Percentiles rank a stretch among this genome's conserved stretches.
These are phyloP conservation scores for Penicillium riverlandense DNA, from an alignment of 495 filamentous ascomycete species.

Conservation along the genomic window DNA sequence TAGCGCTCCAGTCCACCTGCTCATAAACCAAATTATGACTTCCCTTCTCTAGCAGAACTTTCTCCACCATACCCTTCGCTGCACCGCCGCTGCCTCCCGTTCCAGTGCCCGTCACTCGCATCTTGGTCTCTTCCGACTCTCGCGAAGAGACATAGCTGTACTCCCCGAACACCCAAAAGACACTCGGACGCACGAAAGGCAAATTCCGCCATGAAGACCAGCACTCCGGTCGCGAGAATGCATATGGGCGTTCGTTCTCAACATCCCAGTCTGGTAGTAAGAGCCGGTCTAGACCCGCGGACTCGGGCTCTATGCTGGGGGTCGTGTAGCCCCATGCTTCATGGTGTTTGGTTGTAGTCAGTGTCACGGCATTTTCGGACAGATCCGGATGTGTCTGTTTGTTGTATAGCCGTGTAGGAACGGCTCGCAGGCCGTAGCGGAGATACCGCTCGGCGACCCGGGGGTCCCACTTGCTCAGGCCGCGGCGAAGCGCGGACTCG, in stretches of 20 bases:
- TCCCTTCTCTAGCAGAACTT: constrained; percentile 47
- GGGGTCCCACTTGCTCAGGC: no score
- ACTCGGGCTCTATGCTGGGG: constrained; percentile 12
- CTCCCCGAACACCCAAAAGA: constrained; percentile 61
- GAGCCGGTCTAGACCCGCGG: constrained; percentile 30
- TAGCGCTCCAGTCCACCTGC: constrained; percentile 42
- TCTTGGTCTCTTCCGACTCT: constrained; percentile 43
- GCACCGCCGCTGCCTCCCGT: constrained; percentile 62
- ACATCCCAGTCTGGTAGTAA: constrained; percentile 41
- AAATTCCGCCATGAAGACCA: constrained; percentile 44
- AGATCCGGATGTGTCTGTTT: constrained; percentile 12
- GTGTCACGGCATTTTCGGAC: constrained; percentile 30
- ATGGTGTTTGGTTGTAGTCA: constrained; percentile 59
- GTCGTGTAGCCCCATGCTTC: constrained; percentile 38
- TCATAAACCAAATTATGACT: constrained; percentile 71
- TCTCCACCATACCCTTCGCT: constrained; percentile 46
- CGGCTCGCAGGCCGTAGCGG: no score
- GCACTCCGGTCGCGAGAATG: constrained; percentile 20
- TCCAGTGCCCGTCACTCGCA: constrained; percentile 57
- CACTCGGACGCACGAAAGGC: constrained; percentile 51
- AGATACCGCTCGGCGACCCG: no score
- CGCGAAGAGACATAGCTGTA: constrained; percentile 44
- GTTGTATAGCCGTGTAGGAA: no score
- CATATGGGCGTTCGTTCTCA: constrained; percentile 21
- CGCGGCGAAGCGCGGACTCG: no score